Conservation (phyloP, 2,329 filamentous ascomycete genomes). For the Delphinella strobiligena region DNA sequence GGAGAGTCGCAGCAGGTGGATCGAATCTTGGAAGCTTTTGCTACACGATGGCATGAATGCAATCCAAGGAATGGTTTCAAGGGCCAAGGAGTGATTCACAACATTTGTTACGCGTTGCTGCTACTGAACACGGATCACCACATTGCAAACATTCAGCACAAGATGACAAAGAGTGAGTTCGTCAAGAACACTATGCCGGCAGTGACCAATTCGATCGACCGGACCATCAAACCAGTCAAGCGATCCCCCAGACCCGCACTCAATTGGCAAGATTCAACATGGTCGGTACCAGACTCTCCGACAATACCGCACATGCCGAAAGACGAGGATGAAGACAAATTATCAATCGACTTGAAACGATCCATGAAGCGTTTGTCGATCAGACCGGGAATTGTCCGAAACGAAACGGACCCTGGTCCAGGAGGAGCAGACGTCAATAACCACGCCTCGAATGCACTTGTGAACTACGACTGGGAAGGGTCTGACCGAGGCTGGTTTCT, state of each 20-base stretch:
- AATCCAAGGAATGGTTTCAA: conserved; percentile 93
- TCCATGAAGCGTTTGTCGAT: conserved; percentile 31
- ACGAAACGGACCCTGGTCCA: conserved; percentile 12
- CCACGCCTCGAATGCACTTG: conserved; percentile 48
- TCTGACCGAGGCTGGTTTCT: conserved; percentile 71
- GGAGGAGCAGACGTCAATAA: conserved; percentile 24
- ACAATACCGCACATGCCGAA: conserved; percentile 1
- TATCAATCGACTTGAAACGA: conserved; percentile 23
- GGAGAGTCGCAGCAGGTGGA: conserved; percentile 96
- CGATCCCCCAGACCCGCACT: conserved; percentile 14
- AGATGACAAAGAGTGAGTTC: conserved; percentile 92
- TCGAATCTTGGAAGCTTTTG: conserved; percentile 80
- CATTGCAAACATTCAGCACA: conserved; percentile 84
- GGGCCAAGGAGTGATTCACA: conserved; percentile 84
- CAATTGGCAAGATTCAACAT: conserved; percentile 19
- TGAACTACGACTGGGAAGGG: conserved; percentile 66
- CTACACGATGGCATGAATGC: conserved; percentile 83
- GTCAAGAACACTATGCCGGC: conserved; percentile 94
- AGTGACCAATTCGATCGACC: conserved; percentile 57
- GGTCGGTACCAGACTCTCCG: conserved; percentile 1
- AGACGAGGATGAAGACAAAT: conserved; percentile 16
- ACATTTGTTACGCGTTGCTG: conserved; percentile 91
- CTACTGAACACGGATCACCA: conserved; percentile 94
- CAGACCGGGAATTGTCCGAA: conserved; percentile 23
- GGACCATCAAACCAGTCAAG: conserved; percentile 15